Evolutionary conservation across 2,329 filamentous ascomycete genomes (phyloP).

Genomic region (Colletotrichum horii): DNA sequence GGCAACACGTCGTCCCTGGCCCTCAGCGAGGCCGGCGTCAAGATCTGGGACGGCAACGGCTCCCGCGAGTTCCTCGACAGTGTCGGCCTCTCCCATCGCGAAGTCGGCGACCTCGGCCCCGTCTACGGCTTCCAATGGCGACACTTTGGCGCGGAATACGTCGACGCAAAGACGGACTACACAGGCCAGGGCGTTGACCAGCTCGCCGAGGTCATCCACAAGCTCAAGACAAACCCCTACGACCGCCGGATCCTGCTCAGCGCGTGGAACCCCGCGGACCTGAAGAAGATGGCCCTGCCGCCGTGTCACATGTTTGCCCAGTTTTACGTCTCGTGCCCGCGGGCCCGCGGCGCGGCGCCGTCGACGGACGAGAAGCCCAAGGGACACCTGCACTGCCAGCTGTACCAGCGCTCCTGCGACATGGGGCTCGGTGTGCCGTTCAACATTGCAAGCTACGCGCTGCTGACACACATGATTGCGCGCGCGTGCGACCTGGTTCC

Average conservation of each 20-base stretch:
- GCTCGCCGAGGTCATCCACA: constrained; percentile 86
- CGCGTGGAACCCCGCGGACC: constrained; percentile 91
- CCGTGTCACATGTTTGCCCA: constrained; percentile 98
- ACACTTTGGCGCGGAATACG: constrained; percentile 93
- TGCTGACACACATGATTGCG: constrained; percentile 94
- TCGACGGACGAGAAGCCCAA: constrained; percentile 40
- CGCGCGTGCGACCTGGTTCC: constrained; percentile 84
- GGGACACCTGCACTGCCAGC: constrained; percentile 81
- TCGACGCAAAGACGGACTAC: constrained; percentile 81
- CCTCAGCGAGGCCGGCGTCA: constrained; percentile 80
- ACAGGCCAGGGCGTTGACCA: constrained; percentile 90
- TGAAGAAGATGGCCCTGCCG: constrained; percentile 87
- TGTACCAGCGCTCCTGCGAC: constrained; percentile 95
- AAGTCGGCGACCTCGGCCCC: constrained; percentile 87
- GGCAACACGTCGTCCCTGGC: constrained; percentile 81
- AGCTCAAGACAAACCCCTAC: constrained; percentile 82
- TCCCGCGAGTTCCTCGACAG: constrained; percentile 88
- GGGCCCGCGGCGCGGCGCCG: constrained; percentile 30
- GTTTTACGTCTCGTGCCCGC: constrained; percentile 85
- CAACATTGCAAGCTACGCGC: constrained; percentile 94
- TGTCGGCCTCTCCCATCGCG: constrained; percentile 80
- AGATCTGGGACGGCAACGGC: constrained; percentile 99
- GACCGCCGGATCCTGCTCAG: constrained; percentile 89
- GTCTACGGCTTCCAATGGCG: constrained; percentile 99
- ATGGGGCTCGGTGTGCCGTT: constrained; percentile 98